Conservation (phyloP, 2,329 filamentous ascomycete genomes). For the Penicillium sp. region DNA sequence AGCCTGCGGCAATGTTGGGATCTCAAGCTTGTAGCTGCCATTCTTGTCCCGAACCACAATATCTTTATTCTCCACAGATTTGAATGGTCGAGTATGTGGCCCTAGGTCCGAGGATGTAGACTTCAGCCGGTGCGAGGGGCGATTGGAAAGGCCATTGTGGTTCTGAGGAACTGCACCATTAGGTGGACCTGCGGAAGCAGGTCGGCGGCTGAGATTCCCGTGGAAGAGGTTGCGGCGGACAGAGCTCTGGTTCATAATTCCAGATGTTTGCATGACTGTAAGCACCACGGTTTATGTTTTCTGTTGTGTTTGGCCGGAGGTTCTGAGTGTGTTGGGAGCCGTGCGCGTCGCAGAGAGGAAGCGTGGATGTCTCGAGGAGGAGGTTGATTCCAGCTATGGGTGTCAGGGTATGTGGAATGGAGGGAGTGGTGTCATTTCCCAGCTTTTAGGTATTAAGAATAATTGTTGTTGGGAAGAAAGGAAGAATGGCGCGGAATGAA, state of each 20-base stretch:
- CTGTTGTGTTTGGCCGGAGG: background rate
- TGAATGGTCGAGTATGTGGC: slow-evolving; percentile 18
- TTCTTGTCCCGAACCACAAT: slow-evolving; percentile 51
- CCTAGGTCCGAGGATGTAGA: slow-evolving; percentile 21
- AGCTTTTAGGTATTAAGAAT: background rate
- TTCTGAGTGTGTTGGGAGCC: background rate
- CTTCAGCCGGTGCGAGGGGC: slow-evolving; percentile 25
- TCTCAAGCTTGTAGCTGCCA: slow-evolving; percentile 48
- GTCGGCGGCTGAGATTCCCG: slow-evolving; percentile 43
- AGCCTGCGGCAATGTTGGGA: slow-evolving; percentile 41
- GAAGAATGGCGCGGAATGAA: slow-evolving; percentile 3
- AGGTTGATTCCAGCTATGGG: too few species aligned
- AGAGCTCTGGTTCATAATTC: slow-evolving; percentile 31
- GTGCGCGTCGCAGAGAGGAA: background rate
- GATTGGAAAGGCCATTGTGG: slow-evolving; percentile 19
- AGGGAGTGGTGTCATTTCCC: background rate
- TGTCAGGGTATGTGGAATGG: background rate
- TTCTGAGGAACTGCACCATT: slow-evolving; percentile 17
- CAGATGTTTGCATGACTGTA: background rate
- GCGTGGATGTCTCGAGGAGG: background rate
- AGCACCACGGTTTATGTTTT: background rate
- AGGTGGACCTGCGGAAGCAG: slow-evolving; percentile 32
- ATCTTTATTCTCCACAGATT: slow-evolving; percentile 40
- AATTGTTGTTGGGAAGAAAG: background rate
- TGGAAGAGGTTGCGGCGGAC: slow-evolving; percentile 47